phyloP scores from a whole-genome alignment of 345 rosid species.

The Euphorbia pulcherrima region DNA sequence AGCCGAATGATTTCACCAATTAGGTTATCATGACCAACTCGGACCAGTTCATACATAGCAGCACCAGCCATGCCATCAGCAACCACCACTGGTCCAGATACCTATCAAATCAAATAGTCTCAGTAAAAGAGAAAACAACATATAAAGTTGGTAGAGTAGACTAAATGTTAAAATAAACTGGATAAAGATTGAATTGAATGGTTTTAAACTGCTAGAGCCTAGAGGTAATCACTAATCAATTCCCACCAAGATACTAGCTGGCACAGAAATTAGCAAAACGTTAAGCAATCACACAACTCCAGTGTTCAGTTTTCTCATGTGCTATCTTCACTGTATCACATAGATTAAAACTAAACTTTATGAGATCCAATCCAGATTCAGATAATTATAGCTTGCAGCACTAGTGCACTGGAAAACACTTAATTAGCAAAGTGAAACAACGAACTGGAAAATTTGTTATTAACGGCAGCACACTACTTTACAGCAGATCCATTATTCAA shows the following conservation, averaged over 20 bases:
- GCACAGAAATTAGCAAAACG: neutral
- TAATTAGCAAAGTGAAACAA: neutral
- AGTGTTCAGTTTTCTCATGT: neutral
- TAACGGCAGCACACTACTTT: neutral
- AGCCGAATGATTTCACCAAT: slow-evolving; percentile 97
- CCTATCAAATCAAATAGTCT: slow-evolving; percentile 43
- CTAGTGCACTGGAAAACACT: neutral
- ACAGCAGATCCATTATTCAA: neutral
- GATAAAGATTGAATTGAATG: neutral
- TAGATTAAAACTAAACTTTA: neutral
- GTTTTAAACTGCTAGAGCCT: too few relatives aligned
- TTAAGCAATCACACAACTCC: neutral
- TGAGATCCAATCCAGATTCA: neutral
- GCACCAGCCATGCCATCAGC: slow-evolving; percentile 99
- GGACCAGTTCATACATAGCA: slow-evolving; percentile 98
- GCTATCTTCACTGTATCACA: neutral
- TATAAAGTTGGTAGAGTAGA: neutral
- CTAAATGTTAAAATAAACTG: neutral
- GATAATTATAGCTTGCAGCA: neutral
- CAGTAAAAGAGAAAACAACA: neutral
- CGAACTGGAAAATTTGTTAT: too few relatives aligned
- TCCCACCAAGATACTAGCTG: neutral
- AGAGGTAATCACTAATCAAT: neutral
- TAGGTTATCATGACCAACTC: slow-evolving; percentile 92
- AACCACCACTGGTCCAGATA: slow-evolving; percentile 96